Evolutionary conservation across 192 early-diverging fungal genomes (phyloP), one percentile per base, ranked within the genome.

Genomic region (Anaeromyces robustus): DNA sequence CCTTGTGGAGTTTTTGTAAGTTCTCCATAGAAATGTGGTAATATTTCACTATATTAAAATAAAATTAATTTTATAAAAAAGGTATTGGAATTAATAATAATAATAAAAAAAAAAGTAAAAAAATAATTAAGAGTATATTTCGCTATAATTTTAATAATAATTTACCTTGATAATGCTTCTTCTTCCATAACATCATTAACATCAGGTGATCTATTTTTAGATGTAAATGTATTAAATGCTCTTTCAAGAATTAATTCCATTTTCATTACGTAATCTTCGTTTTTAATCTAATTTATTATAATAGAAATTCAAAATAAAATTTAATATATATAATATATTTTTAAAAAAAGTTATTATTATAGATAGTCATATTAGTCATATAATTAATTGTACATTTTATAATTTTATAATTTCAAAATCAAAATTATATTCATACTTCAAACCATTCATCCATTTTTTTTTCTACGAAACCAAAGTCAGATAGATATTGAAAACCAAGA

Each of bases 401-500:
- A n/a, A n/a, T n/a, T n/a, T n/a, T n/a, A n/a, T n/a, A n/a, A n/a
- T n/a, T 30, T 16, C 2, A 32, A 32, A 3, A 32, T 32, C 11
- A 7, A 32, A 32, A 7, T 11, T 32, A 32, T 22, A 18, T 80
- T 31, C 80, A 77, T 87, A 95, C 94, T 88, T 92, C 91, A 82
- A 91, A 92, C 95, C 95, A 96, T 22, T 92, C 89, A 77, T 92
- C 90, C 89, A 95, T 91, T 82, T 96, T 92, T 41, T 86, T 86
- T 81, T 92, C 86, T 16, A 94, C 88, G 84, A 93, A 96, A 29
- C 88, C 90, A n/a, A 91, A 83, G 31, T 92, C 87, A 30, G 89
- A 83, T 32, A 96, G 83, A 78, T 94, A 93, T 29, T 84, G 80
- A 82, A 94, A 95, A 9, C 95, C 95, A 22, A 85, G 88, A 11